Percentiles rank a stretch among this genome's conserved stretches.
phyloP scores from a whole-genome alignment of 2,329 filamentous ascomycete genomes.

The Neopestalotiopsis clavispora region DNA sequence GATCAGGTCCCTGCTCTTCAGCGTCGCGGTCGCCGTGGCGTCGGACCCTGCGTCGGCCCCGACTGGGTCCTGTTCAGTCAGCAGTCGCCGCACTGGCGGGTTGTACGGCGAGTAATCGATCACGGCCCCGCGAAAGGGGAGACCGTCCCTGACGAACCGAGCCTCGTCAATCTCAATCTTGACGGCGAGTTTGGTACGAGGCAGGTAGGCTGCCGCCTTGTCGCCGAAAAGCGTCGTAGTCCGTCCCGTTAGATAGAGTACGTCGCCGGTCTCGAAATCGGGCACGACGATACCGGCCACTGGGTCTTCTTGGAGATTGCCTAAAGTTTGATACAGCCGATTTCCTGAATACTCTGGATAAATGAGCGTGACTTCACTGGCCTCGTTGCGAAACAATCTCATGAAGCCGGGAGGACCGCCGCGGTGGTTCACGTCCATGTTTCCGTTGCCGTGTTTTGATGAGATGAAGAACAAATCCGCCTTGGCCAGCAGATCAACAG shows the following conservation, averaged over 20 bases:
- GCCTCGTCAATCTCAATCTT: conserved; percentile 67
- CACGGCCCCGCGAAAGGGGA: conserved; percentile 68
- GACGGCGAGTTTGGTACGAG: conserved; percentile 74
- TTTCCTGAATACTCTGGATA: conserved; percentile 91
- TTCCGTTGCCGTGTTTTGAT: conserved; percentile 60
- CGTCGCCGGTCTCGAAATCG: conserved; percentile 73
- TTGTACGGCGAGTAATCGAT: conserved; percentile 78
- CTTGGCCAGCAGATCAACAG: conserved; percentile 62
- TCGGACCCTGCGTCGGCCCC: conserved; percentile 8
- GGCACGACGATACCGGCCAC: conserved; percentile 73
- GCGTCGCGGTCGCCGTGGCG: conserved; percentile 49
- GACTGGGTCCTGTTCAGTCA: conserved; percentile 53
- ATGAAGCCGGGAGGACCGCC: conserved; percentile 79
- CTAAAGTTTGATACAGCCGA: conserved; percentile 80
- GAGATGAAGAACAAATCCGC: conserved; percentile 83
- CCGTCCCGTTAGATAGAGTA: conserved; percentile 75
- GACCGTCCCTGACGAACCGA: conserved; percentile 65
- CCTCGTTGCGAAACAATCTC: conserved; percentile 63
- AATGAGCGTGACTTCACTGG: conserved; percentile 55
- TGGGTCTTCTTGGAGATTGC: conserved; percentile 73
- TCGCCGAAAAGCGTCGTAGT: conserved; percentile 69
- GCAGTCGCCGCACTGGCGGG: conserved; percentile 70
- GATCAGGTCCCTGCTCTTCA: conserved; percentile 63
- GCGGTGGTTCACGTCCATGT: conserved; percentile 84
- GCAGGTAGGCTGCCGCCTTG: conserved; percentile 65